A percentile compares a stretch with the other conserved stretches of the same genome.
phyloP scores from a whole-genome alignment of 169 alveolate species.

The Plasmodium yoelii region DNA sequence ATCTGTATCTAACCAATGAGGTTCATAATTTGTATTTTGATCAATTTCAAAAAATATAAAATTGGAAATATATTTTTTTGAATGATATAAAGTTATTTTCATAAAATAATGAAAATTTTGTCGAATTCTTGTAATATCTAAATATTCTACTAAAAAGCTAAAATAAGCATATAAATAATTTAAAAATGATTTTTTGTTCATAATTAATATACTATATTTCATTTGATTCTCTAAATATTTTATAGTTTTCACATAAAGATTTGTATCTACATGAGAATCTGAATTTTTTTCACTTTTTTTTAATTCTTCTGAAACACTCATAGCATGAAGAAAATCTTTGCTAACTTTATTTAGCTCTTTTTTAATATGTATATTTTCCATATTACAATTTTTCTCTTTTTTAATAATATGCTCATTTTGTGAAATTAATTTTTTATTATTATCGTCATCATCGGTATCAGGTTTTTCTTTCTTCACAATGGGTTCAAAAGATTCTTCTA shows the following conservation, averaged over 20 bases:
- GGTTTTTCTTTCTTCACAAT: not conserved
- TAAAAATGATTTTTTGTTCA: slow-evolving; percentile 47
- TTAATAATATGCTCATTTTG: not conserved
- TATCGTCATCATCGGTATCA: not conserved
- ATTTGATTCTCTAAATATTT: slow-evolving; percentile 49
- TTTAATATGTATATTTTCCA: not conserved
- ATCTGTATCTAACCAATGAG: slow-evolving; percentile 49
- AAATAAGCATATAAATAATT: slow-evolving; percentile 25
- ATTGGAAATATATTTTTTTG: slow-evolving; percentile 25
- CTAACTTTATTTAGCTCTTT: not conserved
- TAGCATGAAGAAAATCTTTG: not conserved
- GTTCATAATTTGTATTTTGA: not conserved
- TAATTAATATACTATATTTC: slow-evolving; percentile 47
- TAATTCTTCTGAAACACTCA: not conserved
- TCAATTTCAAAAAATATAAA: slow-evolving; percentile 2
- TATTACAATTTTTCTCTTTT: no score
- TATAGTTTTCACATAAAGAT: slow-evolving; percentile 33
- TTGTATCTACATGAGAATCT: not conserved
- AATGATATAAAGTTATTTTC: slow-evolving; percentile 28
- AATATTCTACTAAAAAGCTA: slow-evolving; percentile 30
- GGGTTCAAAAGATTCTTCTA: not conserved
- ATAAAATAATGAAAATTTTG: slow-evolving; percentile 33
- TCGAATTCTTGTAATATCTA: slow-evolving; percentile 24
- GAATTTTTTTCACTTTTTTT: not conserved
- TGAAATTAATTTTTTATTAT: not conserved